Evolutionary conservation across 2,329 filamentous ascomycete species (phyloP).

Genomic region (Neoascochyta sp.): DNA sequence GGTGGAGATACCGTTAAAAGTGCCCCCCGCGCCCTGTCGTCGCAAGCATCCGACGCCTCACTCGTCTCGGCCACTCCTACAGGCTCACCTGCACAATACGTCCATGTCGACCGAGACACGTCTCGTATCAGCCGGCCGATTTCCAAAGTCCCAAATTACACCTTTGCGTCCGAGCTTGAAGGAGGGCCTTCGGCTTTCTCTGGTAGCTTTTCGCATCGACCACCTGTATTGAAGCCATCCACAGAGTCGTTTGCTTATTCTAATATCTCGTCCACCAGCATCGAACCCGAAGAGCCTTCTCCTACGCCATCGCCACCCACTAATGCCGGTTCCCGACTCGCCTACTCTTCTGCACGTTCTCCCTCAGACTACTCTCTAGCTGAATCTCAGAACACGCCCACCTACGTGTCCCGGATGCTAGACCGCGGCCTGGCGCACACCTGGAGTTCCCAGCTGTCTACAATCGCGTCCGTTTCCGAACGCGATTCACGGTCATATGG

Average conservation of each 20-base stretch:
- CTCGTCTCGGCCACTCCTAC: constrained; percentile 32
- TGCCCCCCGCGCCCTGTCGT: constrained; percentile 35
- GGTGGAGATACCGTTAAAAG: constrained; percentile 26
- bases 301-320: constrained; percentile 29
- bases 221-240: constrained; percentile 28
- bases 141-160: constrained; percentile 22
- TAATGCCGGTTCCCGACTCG: constrained; percentile 36
- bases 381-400: constrained; percentile 31
- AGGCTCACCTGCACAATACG: constrained; percentile 19
- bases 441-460: constrained; percentile 42
- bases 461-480: constrained; percentile 37
- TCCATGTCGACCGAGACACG: constrained; percentile 26
- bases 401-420: constrained; percentile 40
- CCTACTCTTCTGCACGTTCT: constrained; percentile 36
- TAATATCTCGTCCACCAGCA: constrained; percentile 33
- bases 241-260: constrained; percentile 37
- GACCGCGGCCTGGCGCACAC: constrained; percentile 35
- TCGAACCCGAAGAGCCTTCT: constrained; percentile 30
- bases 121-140: constrained; percentile 24
- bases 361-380: constrained; percentile 37
- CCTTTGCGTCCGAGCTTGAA: constrained; percentile 27
- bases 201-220: constrained; percentile 28
- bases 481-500: constrained; percentile 35
- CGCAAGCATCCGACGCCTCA: constrained; percentile 35
- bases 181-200: constrained; percentile 31